A percentile compares a stretch with the other conserved stretches of the same genome.
These are phyloP conservation scores for Annulohypoxylon moriforme DNA, from an alignment of 495 filamentous ascomycete genomes.

Conservation along the genomic window DNA sequence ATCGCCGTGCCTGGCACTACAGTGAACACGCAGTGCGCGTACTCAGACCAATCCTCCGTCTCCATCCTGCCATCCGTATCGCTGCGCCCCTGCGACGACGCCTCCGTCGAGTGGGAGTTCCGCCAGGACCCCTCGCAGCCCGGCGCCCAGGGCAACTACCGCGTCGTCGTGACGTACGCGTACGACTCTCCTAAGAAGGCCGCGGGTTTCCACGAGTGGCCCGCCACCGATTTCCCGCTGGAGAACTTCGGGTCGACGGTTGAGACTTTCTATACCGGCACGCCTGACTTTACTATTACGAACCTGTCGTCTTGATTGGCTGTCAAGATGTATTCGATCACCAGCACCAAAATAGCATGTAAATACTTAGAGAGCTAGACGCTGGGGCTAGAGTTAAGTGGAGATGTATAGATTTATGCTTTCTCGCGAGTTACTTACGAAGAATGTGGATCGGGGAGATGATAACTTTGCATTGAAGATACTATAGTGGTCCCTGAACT, in stretches of 20 bases:
- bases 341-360: background rate
- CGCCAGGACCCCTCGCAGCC: conserved; percentile 43
- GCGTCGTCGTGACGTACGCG: conserved; percentile 40
- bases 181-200: conserved; percentile 22
- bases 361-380: background rate
- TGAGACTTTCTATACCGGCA: conserved; percentile 39
- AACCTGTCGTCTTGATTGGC: conserved; percentile 26
- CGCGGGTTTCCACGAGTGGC: conserved; percentile 45
- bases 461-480: background rate
- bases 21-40: conserved; percentile 30
- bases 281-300: conserved; percentile 32
- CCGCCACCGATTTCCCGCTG: conserved; percentile 34
- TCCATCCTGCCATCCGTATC: conserved; percentile 32
- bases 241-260: conserved; percentile 23
- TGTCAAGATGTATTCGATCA: background rate
- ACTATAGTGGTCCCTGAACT: background rate
- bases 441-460: background rate
- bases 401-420: background rate
- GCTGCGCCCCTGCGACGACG: conserved; percentile 32
- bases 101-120: conserved; percentile 44
- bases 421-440: background rate
- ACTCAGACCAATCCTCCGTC: conserved; percentile 36
- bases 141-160: conserved; percentile 35
- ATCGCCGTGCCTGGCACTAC: conserved; percentile 33
- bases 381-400: background rate